Evolutionary conservation across 306 rosid genomes (phyloP).

Genomic region (Prunus mira): DNA sequence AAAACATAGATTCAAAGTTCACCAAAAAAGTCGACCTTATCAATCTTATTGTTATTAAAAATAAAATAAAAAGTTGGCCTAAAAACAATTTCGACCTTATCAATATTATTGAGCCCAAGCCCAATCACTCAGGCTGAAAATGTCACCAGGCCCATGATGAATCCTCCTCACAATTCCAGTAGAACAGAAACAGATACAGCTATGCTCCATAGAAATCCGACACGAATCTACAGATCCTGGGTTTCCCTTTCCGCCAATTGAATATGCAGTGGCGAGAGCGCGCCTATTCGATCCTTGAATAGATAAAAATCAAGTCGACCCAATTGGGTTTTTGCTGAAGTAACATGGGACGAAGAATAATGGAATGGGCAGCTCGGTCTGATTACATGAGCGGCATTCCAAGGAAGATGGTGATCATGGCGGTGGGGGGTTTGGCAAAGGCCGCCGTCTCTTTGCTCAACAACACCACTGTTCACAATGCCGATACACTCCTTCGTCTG

Average conservation of each 20-base stretch:
- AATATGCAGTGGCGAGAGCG: not conserved
- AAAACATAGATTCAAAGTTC: too few relatives aligned
- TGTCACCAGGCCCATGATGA: not conserved
- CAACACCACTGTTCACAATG: slow-evolving; percentile 67
- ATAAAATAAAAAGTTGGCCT: too few relatives aligned
- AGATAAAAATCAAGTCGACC: not conserved
- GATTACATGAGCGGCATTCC: slow-evolving; percentile 62
- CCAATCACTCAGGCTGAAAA: not conserved
- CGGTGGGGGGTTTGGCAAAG: slow-evolving; percentile 68
- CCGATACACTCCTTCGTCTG: slow-evolving; percentile 62
- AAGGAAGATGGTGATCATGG: slow-evolving; percentile 49
- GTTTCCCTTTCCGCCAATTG: not conserved
- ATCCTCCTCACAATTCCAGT: not conserved
- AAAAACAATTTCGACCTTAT: too few relatives aligned
- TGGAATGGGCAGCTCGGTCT: slow-evolving; percentile 75
- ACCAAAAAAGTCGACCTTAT: too few relatives aligned
- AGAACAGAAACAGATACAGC: not conserved
- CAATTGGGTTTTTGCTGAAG: not conserved
- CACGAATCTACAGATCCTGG: not conserved
- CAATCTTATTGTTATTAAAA: too few relatives aligned
- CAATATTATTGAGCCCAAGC: not conserved
- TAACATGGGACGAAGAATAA: slow-evolving; percentile 49
- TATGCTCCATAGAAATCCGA: not conserved
- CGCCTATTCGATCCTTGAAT: not conserved
- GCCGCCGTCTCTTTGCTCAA: slow-evolving; percentile 54